Base-by-base conservation (phyloP, 257 asterid genomes). In the Penstemon davidsonii region DNA sequence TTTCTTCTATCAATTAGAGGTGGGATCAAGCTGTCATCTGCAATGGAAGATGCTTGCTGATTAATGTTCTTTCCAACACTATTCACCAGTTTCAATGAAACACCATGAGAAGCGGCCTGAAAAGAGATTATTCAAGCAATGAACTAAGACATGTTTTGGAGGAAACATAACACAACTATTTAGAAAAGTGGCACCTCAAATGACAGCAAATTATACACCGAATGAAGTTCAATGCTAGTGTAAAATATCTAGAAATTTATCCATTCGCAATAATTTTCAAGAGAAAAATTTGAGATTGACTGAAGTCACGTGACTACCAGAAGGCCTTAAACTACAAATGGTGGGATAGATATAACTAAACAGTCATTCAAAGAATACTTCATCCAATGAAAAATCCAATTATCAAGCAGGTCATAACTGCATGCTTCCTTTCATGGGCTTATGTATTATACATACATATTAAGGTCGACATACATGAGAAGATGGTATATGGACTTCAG, bases 51-150 rank as follows among this genome's bases (percentile, higher is more conserved):
- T 49, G 79, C 75, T 66, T 70, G 80, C 70, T 64, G 62, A 75
- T 78, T 78, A 58, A 63, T 57, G 54, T 71, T 80, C 78, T 73
- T 77, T 55, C 67, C 79, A 71, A 70, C 70, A 71, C 70, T 58
- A 53, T 79, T 70, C 64, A 54, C 70, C 58, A 71, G 72, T 58
- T 82, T 66, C 71, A 37, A 61, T 74, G 80, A 74, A 79, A 76
- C 75, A 70, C 77, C 76, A 55, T 70, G 85, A 40, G 78, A 59
- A 57, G 75, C 74, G 64, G 67, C 89, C 97, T 92, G 89, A 70
- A 71, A 77, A 70, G 44, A 72, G 62, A 78, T 66, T 50, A 18
- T 58, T 62, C 72, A 60, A 7, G 68, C 55, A 39, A 18, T 61
- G 36, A 62, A 63, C 57, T 54, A 55, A 41, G 40, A 42, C 55